Evolutionary conservation across 2,329 filamentous ascomycete genomes (phyloP).

Genomic region (Fusarium pseudograminearum): DNA sequence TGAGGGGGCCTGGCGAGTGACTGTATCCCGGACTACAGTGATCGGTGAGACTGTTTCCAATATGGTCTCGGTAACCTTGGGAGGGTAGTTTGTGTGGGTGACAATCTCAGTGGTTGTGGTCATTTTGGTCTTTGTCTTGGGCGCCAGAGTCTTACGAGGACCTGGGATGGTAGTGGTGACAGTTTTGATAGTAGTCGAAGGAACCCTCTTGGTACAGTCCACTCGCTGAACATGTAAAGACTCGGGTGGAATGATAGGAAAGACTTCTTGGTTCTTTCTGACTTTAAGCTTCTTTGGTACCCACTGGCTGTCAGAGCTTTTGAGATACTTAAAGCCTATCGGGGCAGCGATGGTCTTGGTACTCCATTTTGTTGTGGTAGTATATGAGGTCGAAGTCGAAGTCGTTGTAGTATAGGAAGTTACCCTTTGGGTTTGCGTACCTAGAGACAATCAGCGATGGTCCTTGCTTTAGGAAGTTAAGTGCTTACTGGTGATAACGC

Average conservation of each 20-base stretch:
- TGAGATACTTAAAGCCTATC: not conserved
- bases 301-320: not conserved
- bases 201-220: not conserved
- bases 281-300: not conserved
- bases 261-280: not conserved
- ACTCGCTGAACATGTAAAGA: not conserved
- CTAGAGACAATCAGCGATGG: too few relatives aligned
- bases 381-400: not conserved
- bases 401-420: not conserved
- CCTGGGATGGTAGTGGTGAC: not conserved
- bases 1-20: too few relatives aligned
- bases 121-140: not conserved
- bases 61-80: not conserved
- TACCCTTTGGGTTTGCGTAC: not conserved
- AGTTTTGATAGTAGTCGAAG: not conserved
- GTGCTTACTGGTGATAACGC: not conserved
- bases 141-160: not conserved
- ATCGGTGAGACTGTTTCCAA: not conserved
- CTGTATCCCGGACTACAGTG: not conserved
- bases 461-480: too few relatives aligned
- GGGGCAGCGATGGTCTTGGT: not conserved
- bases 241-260: not conserved
- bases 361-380: not conserved
- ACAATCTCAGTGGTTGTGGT: not conserved
- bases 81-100: not conserved